Evolutionary conservation across 2,329 filamentous ascomycete genomes (phyloP).

Genomic region (Ophiocordyceps camponoti-saundersi): DNA sequence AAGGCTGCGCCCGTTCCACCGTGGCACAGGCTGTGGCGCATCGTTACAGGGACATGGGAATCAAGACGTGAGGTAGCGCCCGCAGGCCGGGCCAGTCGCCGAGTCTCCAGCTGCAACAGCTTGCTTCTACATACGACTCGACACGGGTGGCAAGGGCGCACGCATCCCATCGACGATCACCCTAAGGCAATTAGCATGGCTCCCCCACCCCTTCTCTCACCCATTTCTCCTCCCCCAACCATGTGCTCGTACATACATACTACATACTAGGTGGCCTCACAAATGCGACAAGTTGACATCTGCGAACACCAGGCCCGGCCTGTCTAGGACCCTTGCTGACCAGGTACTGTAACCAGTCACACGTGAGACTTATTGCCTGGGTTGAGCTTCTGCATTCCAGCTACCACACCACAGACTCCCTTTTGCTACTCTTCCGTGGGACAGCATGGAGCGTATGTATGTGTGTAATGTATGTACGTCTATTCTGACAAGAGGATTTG

Average conservation of each 20-base stretch:
- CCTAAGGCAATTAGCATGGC: neutral
- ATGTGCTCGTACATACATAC: too few relatives aligned
- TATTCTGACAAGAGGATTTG: neutral
- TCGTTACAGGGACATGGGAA: neutral
- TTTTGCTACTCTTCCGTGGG: neutral
- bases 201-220: too few relatives aligned
- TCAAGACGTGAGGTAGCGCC: neutral
- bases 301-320: neutral
- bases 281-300: neutral
- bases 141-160: neutral
- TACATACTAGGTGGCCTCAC: too few relatives aligned
- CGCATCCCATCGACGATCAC: conserved; percentile 1
- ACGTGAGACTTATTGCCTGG: neutral
- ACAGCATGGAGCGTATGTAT: neutral
- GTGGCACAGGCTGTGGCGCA: neutral
- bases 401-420: neutral
- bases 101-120: neutral
- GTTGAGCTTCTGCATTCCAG: neutral
- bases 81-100: neutral
- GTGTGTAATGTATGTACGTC: neutral
- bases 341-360: neutral
- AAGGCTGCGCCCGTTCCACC: too few relatives aligned
- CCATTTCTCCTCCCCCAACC: too few relatives aligned
- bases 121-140: neutral
- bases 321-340: neutral